Percentiles rank a stretch among this genome's conserved stretches.
Conservation (phyloP, 2,329 filamentous ascomycete species). For the Paraconiothyrium brasiliense region DNA sequence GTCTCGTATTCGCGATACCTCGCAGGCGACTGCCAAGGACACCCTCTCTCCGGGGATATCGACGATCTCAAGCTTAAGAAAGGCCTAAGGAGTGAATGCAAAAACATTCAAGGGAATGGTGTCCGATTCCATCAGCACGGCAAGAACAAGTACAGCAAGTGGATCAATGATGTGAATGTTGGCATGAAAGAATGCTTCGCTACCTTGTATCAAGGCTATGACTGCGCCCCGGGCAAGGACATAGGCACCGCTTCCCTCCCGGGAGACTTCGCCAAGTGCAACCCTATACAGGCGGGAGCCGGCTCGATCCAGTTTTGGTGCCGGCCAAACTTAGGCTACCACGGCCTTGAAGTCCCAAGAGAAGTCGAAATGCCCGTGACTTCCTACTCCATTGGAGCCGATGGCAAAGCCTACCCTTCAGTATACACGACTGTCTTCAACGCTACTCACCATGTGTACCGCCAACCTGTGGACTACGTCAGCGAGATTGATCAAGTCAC, state of each 20-base stretch:
- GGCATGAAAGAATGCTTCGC: conserved; percentile 24
- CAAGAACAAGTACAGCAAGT: conserved; percentile 25
- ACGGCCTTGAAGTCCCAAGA: neutral
- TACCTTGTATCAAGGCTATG: conserved; percentile 21
- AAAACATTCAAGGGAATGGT: conserved; percentile 20
- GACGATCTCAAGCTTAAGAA: conserved; percentile 24
- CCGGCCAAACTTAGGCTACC: neutral
- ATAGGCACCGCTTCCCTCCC: conserved; percentile 18
- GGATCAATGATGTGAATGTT: conserved; percentile 28
- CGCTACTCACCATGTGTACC: conserved; percentile 1
- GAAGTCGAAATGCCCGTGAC: conserved; percentile 18
- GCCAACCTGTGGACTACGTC: neutral
- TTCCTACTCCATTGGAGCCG: conserved; percentile 26
- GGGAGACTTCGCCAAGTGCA: conserved; percentile 19
- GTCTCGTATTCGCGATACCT: conserved; percentile 29
- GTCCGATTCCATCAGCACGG: conserved; percentile 29
- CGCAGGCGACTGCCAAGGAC: conserved; percentile 27
- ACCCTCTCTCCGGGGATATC: conserved; percentile 23
- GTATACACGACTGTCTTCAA: conserved; percentile 11
- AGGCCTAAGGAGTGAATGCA: conserved; percentile 24
- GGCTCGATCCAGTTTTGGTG: conserved; percentile 29
- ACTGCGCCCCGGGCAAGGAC: conserved; percentile 18
- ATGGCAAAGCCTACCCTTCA: conserved; percentile 16
- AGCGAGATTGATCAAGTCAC: neutral
- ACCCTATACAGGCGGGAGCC: neutral